Evolutionary conservation across 2,329 filamentous ascomycete species (phyloP).

Genomic region (Cadophora gregata): DNA sequence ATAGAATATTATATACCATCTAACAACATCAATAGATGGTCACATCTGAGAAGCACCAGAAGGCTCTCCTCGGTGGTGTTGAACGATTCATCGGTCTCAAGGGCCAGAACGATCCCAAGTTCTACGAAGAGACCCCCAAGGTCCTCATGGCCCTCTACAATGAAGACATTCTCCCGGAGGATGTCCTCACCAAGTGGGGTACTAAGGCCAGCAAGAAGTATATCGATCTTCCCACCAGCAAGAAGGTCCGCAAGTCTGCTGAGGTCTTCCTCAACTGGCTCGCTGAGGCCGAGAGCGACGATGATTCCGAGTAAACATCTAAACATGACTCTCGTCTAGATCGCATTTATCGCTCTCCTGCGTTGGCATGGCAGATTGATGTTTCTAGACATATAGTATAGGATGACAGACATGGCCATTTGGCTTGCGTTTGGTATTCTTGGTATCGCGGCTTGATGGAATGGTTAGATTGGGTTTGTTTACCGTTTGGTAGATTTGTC

Average conservation of each 20-base stretch:
- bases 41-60: conserved; percentile 91
- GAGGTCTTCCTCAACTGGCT: conserved; percentile 96
- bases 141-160: conserved; percentile 92
- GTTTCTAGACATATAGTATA: conserved; percentile 8
- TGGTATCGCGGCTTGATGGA: conserved; percentile 7
- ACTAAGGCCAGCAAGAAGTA: conserved; percentile 98
- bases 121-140: conserved; percentile 79
- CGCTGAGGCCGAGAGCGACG: conserved; percentile 78
- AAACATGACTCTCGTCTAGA: not conserved
- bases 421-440: not conserved
- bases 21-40: conserved; percentile 62
- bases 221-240: conserved; percentile 84
- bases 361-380: not conserved
- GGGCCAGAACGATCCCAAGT: conserved; percentile 78
- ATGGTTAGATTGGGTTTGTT: conserved; percentile 22
- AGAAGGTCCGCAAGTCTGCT: conserved; percentile 94
- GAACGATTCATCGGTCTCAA: conserved; percentile 83
- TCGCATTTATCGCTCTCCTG: not conserved
- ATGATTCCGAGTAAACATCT: conserved; percentile 63
- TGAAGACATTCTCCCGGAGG: conserved; percentile 86
- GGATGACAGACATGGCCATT: conserved; percentile 4
- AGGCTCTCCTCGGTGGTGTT: conserved; percentile 91
- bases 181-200: conserved; percentile 89
- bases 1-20: not conserved
- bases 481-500: conserved; percentile 20